Conservation (phyloP, 1,139 yeast genomes). For the Blastobotrys arbuscula region DNA sequence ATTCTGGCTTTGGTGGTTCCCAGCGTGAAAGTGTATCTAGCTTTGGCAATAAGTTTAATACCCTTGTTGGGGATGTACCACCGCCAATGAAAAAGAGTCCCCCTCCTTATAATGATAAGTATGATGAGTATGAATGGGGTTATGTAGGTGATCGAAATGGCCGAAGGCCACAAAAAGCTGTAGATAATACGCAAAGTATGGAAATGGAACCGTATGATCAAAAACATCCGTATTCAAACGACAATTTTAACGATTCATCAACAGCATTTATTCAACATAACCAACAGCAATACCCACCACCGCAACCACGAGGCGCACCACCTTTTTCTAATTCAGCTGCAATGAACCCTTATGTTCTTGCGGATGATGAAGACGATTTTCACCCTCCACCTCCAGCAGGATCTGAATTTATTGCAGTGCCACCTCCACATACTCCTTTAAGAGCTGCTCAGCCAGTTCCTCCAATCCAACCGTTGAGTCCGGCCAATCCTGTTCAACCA, state of each 20-base stretch:
- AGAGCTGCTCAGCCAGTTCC: background rate
- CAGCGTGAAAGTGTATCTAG: background rate
- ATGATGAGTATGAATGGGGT: slow-evolving; percentile 18
- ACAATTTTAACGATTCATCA: background rate
- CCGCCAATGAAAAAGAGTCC: slow-evolving; percentile 9
- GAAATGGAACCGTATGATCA: slow-evolving; percentile 18
- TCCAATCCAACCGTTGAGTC: background rate
- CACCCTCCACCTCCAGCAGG: slow-evolving; percentile 3
- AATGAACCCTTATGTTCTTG: background rate
- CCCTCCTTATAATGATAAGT: slow-evolving; percentile 10
- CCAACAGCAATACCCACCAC: slow-evolving; percentile 3
- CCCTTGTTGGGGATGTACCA: slow-evolving; percentile 1
- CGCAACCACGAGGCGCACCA: background rate
- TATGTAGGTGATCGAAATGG: slow-evolving; percentile 21
- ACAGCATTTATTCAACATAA: background rate
- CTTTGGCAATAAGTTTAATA: background rate
- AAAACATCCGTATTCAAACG: slow-evolving; percentile 3
- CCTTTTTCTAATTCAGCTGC: no score
- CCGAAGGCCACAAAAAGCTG: slow-evolving; percentile 6
- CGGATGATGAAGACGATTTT: background rate
- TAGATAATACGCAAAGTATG: slow-evolving; percentile 13
- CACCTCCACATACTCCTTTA: slow-evolving; percentile 1
- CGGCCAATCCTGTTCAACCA: background rate
- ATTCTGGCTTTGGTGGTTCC: slow-evolving; percentile 5
- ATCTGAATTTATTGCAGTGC: background rate